Conservation (phyloP, 2,329 filamentous ascomycete species). For the Xylariales sp. region DNA sequence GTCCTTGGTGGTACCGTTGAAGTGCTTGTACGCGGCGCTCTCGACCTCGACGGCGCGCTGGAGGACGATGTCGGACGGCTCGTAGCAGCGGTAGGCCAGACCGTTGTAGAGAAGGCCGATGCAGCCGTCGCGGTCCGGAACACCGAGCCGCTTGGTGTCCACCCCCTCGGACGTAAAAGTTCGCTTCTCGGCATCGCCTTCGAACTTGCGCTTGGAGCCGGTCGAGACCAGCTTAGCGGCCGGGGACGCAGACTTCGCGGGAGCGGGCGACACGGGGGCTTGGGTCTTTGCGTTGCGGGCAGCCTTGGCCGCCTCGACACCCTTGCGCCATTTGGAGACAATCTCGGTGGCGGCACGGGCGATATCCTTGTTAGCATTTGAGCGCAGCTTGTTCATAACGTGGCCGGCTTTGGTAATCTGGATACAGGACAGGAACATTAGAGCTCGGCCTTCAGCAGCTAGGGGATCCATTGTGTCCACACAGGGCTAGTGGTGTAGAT, state of each 20-base stretch:
- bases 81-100: slow-evolving; percentile 65
- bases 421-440: slow-evolving; percentile 3
- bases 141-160: slow-evolving; percentile 70
- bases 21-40: slow-evolving; percentile 65
- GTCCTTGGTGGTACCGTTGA: slow-evolving; percentile 65
- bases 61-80: slow-evolving; percentile 67
- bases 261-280: slow-evolving; percentile 49
- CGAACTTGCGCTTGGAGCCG: slow-evolving; percentile 45
- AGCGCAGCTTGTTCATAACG: slow-evolving; percentile 73
- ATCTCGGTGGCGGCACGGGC: slow-evolving; percentile 74
- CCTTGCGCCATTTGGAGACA: slow-evolving; percentile 81
- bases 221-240: slow-evolving; percentile 31
- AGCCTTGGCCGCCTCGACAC: slow-evolving; percentile 63
- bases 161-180: slow-evolving; percentile 79
- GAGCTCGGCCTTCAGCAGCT: too few species aligned
- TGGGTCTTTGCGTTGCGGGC: slow-evolving; percentile 40
- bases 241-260: slow-evolving; percentile 14
- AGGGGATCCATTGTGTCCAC: too few species aligned
- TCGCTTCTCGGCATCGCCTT: slow-evolving; percentile 71
- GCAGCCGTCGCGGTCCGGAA: slow-evolving; percentile 73
- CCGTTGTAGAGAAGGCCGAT: slow-evolving; percentile 94
- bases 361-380: slow-evolving; percentile 79
- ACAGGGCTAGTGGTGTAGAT: too few species aligned
- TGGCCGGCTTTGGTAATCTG: slow-evolving; percentile 87
- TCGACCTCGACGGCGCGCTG: slow-evolving; percentile 79